Evolutionary conservation across 2,329 filamentous ascomycete species (phyloP), one percentile per base, ranked within the genome.

Genomic region (Colletotrichum somersetense): DNA sequence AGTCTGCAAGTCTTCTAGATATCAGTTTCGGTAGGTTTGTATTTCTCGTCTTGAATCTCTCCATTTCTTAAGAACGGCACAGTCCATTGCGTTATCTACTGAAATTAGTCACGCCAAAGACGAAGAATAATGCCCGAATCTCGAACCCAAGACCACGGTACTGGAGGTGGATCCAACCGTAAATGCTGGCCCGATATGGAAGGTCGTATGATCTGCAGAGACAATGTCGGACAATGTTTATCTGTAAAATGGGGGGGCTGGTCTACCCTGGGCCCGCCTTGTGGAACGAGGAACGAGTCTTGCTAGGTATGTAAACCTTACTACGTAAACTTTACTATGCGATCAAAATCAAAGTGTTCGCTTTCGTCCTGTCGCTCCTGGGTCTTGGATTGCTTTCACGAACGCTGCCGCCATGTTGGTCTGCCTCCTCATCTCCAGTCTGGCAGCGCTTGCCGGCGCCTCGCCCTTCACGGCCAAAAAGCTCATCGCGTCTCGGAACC

Each of bases 201-300:
- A 72, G 65, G 66, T 69, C 69, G 58, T 55, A 50, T 48, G 53
- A 72, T 72, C 65, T 53, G 65, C 66, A 33, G 66, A 50, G 40
- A 40, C 53, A 44, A 64, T 38, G 46, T 38, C 33, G 59, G 33
- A 35, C 26, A 18, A 55, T 69, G 30, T n/a, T 20, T 40, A 69
- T 63, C 30, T 33, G 35, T 14, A 30, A 69, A 61, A 64, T 69
- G 53, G 48, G 53, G 69, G 58, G 69, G 69, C 55, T 56, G 69
- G 69, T 44, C 7, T 23, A 6, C 26, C 30, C 23, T 5, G 23
- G 50, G 59, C 59, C 69, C 59, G 69, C 69, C 62, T 66, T 38
- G 18, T 2, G 1, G 4, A 14, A 20, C 1, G 10, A 26, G 12
- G 40, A 14, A 56, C 1, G 10, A 20, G 33, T 7, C 35, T 20